phyloP scores from a whole-genome alignment of 2,329 filamentous ascomycete species.

The Apiospora aurea region DNA sequence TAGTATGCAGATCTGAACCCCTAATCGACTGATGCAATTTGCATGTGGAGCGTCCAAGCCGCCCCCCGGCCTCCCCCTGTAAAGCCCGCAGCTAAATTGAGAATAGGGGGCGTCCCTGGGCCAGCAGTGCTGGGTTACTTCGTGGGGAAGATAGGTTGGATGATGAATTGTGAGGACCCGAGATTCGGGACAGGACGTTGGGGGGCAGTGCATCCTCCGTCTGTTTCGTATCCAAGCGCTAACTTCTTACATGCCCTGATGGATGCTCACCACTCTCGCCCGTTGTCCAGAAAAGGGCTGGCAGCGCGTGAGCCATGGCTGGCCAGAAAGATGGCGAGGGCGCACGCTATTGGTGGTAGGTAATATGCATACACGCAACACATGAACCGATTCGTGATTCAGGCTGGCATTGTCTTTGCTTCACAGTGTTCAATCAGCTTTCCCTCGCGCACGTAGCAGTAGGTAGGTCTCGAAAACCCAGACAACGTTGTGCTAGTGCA shows the following conservation, averaged over 20 bases:
- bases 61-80: background rate
- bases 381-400: constrained; percentile 8
- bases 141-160: constrained; percentile 16
- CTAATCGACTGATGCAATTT: constrained; percentile 22
- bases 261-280: background rate
- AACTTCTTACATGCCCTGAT: background rate
- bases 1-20: constrained; percentile 19
- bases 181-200: constrained; percentile 21
- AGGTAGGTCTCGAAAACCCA: background rate
- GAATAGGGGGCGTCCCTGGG: constrained; percentile 12
- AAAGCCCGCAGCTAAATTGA: constrained; percentile 1
- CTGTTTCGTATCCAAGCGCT: constrained; percentile 21
- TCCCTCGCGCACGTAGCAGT: background rate
- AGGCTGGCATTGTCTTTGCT: background rate
- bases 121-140: background rate
- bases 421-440: background rate
- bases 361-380: background rate
- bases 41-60: constrained; percentile 4
- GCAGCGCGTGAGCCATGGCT: background rate
- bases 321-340: background rate
- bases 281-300: background rate
- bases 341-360: background rate
- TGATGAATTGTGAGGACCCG: constrained; percentile 20
- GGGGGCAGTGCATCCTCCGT: constrained; percentile 12
- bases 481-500: constrained; percentile 17